These are phyloP conservation scores for Iberis pinnata DNA, from an alignment of 345 rosid species.

Conservation along the genomic window DNA sequence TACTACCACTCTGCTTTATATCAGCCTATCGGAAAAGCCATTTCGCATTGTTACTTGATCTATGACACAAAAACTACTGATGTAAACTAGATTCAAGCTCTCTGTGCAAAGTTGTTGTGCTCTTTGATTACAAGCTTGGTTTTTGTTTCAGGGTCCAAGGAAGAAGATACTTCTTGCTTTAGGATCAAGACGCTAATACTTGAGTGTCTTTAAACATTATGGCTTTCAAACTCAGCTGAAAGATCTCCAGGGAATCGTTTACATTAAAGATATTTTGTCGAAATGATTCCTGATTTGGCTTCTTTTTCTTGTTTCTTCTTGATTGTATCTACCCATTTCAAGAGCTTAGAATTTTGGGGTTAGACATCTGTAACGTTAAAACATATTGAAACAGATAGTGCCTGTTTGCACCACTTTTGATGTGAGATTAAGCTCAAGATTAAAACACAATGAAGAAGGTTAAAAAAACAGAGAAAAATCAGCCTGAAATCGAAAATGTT, in stretches of 20 bases:
- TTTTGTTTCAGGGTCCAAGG: conserved; percentile 77
- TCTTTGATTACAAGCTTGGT: conserved; percentile 3
- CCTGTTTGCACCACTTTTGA: conserved; percentile 9
- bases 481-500: no score
- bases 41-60: not conserved
- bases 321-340: conserved; percentile 10
- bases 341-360: conserved; percentile 20
- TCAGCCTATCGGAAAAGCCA: not conserved
- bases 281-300: conserved; percentile 21
- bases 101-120: not conserved
- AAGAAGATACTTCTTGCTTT: conserved; percentile 86
- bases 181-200: conserved; percentile 55
- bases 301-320: conserved; percentile 4
- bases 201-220: no score
- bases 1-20: not conserved
- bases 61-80: not conserved
- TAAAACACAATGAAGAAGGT: no score
- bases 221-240: conserved; percentile 14
- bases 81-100: not conserved
- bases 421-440: no score
- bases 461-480: no score
- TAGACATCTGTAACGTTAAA: conserved; percentile 23
- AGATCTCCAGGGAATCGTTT: conserved; percentile 21
- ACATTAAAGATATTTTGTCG: conserved; percentile 19
- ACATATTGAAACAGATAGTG: conserved; percentile 12